Evolutionary conservation across 306 rosid species (phyloP), one percentile per base, ranked within the genome.

Genomic region (Prosopis cineraria): DNA sequence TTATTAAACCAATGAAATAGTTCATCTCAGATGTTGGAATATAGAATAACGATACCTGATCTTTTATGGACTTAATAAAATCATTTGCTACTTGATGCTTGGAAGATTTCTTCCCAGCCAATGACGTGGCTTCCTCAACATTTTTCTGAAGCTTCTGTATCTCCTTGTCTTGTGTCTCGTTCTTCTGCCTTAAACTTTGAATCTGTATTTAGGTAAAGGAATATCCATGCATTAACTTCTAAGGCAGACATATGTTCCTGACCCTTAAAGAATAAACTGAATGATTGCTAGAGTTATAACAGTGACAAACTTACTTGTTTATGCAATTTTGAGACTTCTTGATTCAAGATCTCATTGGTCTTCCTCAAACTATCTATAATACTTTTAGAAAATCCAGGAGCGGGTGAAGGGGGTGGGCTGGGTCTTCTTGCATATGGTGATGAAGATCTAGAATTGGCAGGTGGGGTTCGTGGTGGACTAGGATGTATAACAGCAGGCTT

Each of bases 351-450:
- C 68, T 87, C 98, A 64, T 85, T 96, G 66, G 89, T 87, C 82
- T 80, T 91, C 90, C 73, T 93, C 41, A 96, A 88, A 83, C 84
- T 88, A 30, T 96, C 99, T 36, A 96, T 87, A 60, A 96, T 85
- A 76, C 94, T 89, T 87, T 82, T 91, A 27, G 98, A 96, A 79
- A 91, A 91, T 82, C 88, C 87, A 19, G 96, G 96, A 80, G 90
- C 82, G 24, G 73, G 31, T 69, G 90, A 85, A 13, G 91, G 91
- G 10, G 97, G 93, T 53, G 97, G 96, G 89, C 99, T 96, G 44
- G 91, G 96, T 82, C 84, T 87, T 82, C 87, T 88, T 67, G 93
- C 34, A 76, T 84, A 90, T 0, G 97, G 96, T 56, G 96, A 88
- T 62, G 82, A 43, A 64, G 96, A 62, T 80, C 89, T 93, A 10